Conservation (phyloP, 2,329 filamentous ascomycete species). For the Chaetomiaceae sp. region DNA sequence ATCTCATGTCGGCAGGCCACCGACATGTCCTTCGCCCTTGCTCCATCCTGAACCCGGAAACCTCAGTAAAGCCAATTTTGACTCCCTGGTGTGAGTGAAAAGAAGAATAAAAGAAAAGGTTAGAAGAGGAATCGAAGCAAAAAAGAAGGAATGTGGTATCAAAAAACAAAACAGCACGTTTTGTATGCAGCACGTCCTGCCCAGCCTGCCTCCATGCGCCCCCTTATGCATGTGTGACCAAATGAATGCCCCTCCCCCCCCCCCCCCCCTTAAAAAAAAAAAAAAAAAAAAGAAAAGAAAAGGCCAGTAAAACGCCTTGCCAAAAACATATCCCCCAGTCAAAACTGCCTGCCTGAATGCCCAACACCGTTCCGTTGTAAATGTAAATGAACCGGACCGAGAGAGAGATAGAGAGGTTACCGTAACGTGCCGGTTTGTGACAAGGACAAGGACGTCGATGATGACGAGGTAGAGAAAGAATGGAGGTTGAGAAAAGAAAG, state of each 20-base stretch:
- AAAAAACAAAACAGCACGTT: conserved; percentile 5
- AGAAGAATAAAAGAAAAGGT: not conserved
- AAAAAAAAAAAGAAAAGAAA: conserved; percentile 12
- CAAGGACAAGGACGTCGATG: not conserved
- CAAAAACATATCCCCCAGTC: no score
- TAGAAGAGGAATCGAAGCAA: not conserved
- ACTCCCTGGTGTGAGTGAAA: no score
- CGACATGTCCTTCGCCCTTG: no score
- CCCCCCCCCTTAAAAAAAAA: no score
- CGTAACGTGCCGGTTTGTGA: not conserved
- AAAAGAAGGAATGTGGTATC: conserved; percentile 18
- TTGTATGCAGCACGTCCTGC: no score
- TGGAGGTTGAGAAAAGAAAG: not conserved
- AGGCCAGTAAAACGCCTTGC: not conserved
- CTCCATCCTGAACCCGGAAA: no score
- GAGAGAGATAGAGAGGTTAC: no score
- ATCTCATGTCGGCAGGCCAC: no score
- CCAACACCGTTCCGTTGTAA: not conserved
- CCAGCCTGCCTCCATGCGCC: not conserved
- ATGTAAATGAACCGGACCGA: not conserved
- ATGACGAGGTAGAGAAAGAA: not conserved
- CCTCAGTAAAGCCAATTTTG: not conserved
- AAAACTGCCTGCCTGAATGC: not conserved
- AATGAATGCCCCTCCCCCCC: no score
- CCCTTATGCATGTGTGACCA: not conserved